phyloP scores from a whole-genome alignment of 208 protist species.

The Vickermania spadyakhi region DNA sequence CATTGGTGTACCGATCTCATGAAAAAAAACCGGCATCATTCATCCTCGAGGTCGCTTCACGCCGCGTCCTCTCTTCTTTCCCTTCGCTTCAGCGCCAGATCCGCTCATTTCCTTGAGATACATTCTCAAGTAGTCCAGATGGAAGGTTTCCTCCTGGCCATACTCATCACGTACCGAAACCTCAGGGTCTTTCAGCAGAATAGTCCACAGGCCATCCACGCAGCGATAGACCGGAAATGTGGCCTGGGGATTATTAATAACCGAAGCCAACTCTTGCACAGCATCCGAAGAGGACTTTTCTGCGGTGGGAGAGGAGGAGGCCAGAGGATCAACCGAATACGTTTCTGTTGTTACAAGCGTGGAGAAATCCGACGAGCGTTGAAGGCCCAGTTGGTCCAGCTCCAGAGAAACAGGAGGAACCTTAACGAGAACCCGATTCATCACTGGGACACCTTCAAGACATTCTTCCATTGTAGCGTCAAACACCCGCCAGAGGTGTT shows the following conservation, averaged over 20 bases:
- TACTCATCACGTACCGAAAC: slow-evolving; percentile 53
- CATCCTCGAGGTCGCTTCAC: no score
- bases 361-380: no score
- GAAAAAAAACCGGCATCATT: no score
- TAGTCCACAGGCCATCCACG: slow-evolving; percentile 68
- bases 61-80: no score
- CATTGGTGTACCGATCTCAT: no score
- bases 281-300: neutral
- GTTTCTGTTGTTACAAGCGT: no score
- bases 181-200: slow-evolving; percentile 71
- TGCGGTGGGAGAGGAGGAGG: neutral
- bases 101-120: slow-evolving; percentile 18
- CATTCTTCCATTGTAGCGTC: slow-evolving; percentile 57
- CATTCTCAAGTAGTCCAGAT: slow-evolving; percentile 75
- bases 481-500: slow-evolving; percentile 73
- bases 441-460: slow-evolving; percentile 45
- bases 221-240: slow-evolving; percentile 69
- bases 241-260: slow-evolving; percentile 20
- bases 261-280: slow-evolving; percentile 1
- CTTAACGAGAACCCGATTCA: slow-evolving; percentile 39
- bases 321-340: neutral
- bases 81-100: no score
- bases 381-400: no score
- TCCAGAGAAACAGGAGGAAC: slow-evolving; percentile 14
- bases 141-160: slow-evolving; percentile 42